Conservation (phyloP, 176 grass and related monocot genomes). For the Ananas comosus region DNA sequence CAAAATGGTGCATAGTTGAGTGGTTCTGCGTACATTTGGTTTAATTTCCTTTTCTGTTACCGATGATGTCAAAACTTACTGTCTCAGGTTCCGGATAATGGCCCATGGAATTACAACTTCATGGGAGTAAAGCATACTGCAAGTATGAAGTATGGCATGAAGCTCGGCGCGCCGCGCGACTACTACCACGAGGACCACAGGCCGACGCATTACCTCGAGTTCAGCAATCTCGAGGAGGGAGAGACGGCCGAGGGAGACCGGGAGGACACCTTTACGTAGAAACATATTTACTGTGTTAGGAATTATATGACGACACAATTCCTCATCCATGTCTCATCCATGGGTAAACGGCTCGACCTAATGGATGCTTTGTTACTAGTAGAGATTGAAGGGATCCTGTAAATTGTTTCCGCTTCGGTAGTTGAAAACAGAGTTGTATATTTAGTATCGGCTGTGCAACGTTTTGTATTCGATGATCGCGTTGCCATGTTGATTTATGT, state of each 20-base stretch:
- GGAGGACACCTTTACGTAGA: conserved; percentile 76
- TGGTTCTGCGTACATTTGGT: too few relatives aligned
- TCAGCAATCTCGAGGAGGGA: conserved; percentile 84
- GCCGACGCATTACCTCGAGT: conserved; percentile 85
- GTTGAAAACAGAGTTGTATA: neutral
- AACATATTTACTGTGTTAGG: neutral
- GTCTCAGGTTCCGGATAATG: conserved; percentile 69
- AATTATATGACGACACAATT: neutral
- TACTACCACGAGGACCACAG: conserved; percentile 93
- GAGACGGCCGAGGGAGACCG: conserved; percentile 65
- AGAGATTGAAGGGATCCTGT: neutral
- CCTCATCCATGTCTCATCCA: neutral
- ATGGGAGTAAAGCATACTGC: conserved; percentile 96
- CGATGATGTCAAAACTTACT: neutral
- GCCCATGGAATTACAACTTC: conserved; percentile 96
- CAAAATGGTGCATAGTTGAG: too few relatives aligned
- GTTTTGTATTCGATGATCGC: neutral
- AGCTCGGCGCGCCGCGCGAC: conserved; percentile 71
- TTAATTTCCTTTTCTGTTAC: neutral
- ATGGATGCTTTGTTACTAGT: neutral
- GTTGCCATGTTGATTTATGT: too few relatives aligned
- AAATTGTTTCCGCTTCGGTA: neutral
- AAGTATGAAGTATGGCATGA: conserved; percentile 70
- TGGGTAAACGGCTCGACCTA: neutral
- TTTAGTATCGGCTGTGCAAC: neutral